A percentile compares a stretch with the other conserved stretches of the same genome.
These are phyloP conservation scores for Phoenix dactylifera DNA, from an alignment of 176 grass and related monocot species.

Conservation along the genomic window DNA sequence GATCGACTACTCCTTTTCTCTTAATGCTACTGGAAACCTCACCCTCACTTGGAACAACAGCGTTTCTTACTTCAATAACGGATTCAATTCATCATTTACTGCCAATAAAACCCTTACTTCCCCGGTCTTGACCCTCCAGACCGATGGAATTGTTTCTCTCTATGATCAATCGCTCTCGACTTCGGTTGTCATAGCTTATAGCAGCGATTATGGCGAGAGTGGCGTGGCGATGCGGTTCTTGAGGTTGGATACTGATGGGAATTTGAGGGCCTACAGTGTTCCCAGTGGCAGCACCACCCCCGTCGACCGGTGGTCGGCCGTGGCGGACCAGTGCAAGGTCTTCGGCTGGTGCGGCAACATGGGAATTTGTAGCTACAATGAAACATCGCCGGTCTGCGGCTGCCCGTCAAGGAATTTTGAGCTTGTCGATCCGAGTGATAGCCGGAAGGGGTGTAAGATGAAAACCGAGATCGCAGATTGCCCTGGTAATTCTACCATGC, in stretches of 20 bases:
- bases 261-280: conserved; percentile 77
- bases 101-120: conserved; percentile 44
- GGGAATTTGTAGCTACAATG: conserved; percentile 83
- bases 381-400: conserved; percentile 51
- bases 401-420: conserved; percentile 78
- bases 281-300: conserved; percentile 22
- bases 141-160: conserved; percentile 73
- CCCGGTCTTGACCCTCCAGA: conserved; percentile 53
- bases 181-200: conserved; percentile 68
- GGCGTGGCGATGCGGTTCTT: conserved; percentile 60
- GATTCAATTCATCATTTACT: conserved; percentile 62
- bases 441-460: conserved; percentile 33
- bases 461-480: conserved; percentile 41
- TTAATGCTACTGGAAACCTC: conserved; percentile 45
- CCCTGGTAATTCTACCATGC: conserved; percentile 87
- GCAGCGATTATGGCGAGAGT: conserved; percentile 88
- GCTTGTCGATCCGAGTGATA: conserved; percentile 14
- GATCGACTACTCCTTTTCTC: conserved; percentile 44
- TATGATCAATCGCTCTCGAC: conserved; percentile 34
- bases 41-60: conserved; percentile 38
- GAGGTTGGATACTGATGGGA: conserved; percentile 66
- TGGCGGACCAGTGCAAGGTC: conserved; percentile 89
- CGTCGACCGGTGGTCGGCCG: conserved; percentile 61
- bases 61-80: conserved; percentile 75
- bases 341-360: conserved; percentile 93